phyloP scores from a whole-genome alignment of 78 protist species.

The Capsaspora owczarzaki region DNA sequence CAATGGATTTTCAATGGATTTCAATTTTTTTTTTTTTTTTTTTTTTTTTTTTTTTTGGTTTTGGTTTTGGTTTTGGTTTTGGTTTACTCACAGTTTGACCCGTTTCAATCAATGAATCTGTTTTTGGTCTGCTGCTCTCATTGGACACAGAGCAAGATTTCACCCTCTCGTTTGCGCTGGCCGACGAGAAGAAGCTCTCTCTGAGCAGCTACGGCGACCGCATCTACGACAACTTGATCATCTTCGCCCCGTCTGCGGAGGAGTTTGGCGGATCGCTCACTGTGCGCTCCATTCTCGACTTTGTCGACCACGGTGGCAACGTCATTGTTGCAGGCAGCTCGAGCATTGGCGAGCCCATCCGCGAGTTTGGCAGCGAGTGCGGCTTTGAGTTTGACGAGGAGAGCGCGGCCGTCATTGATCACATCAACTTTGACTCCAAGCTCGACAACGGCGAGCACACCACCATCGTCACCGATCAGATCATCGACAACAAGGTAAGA shows the following conservation, averaged over 20 bases:
- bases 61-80: not conserved
- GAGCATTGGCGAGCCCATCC: conserved; percentile 44
- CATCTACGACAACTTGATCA: conserved; percentile 40
- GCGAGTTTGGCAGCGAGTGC: conserved; percentile 56
- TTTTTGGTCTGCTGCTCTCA: not conserved
- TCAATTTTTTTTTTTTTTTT: not conserved
- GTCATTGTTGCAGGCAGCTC: conserved; percentile 51
- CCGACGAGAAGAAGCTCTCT: conserved; percentile 9
- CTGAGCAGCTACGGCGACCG: conserved; percentile 48
- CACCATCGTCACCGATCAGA: conserved; percentile 29
- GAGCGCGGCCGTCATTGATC: conserved; percentile 45
- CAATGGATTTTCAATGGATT: too few relatives aligned
- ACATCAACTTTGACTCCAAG: conserved; percentile 39
- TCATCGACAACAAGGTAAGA: conserved; percentile 3
- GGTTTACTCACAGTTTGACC: not conserved
- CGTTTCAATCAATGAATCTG: too few relatives aligned
- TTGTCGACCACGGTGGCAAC: conserved; percentile 58
- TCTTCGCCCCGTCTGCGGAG: conserved; percentile 51
- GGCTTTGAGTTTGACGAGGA: conserved; percentile 64
- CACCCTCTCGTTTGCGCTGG: conserved; percentile 20
- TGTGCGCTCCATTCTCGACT: conserved; percentile 21
- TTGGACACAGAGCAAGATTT: conserved; percentile 30
- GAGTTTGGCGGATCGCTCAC: conserved; percentile 32
- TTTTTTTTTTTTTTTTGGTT: not conserved
- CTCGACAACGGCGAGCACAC: conserved; percentile 48